These are phyloP conservation scores for Magnolia kwangsiensis DNA, from an alignment of 164 flowering plant species.

Conservation along the genomic window DNA sequence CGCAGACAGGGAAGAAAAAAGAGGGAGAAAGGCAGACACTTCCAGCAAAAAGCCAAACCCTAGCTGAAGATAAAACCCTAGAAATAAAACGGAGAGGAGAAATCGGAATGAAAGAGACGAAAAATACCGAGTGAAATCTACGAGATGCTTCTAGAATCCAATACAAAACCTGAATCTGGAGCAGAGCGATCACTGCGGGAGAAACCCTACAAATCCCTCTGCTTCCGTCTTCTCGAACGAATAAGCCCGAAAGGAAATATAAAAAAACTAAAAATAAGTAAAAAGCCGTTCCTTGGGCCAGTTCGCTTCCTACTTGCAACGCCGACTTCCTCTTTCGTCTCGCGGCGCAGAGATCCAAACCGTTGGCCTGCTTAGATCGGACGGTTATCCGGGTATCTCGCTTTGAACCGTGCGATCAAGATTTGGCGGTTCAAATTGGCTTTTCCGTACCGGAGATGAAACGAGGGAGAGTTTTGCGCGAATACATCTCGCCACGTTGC, in stretches of 20 bases:
- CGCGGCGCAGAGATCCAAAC: too few species aligned
- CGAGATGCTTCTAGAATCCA: conserved; percentile 1
- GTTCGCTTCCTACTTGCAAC: neutral
- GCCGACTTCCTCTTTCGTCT: neutral
- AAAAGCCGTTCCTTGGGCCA: neutral
- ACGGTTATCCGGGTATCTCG: too few species aligned
- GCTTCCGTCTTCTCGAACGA: neutral
- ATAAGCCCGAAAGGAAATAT: neutral
- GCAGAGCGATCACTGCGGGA: conserved; percentile 1
- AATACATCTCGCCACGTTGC: too few species aligned
- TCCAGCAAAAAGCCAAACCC: neutral
- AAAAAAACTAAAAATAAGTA: neutral
- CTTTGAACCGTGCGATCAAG: too few species aligned
- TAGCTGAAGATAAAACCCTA: neutral
- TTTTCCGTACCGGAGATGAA: too few species aligned
- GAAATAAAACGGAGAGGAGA: neutral
- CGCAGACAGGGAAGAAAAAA: neutral
- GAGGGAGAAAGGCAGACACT: neutral
- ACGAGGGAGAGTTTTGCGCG: too few species aligned
- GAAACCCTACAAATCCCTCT: conserved; percentile 3
- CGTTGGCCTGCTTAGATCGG: too few species aligned
- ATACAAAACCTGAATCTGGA: conserved; percentile 9
- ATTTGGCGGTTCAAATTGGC: too few species aligned
- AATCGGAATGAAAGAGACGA: neutral
- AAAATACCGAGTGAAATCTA: conserved; percentile 1